These are phyloP conservation scores for Diaporthe eres DNA, from an alignment of 2,329 filamentous ascomycete genomes.

Conservation along the genomic window DNA sequence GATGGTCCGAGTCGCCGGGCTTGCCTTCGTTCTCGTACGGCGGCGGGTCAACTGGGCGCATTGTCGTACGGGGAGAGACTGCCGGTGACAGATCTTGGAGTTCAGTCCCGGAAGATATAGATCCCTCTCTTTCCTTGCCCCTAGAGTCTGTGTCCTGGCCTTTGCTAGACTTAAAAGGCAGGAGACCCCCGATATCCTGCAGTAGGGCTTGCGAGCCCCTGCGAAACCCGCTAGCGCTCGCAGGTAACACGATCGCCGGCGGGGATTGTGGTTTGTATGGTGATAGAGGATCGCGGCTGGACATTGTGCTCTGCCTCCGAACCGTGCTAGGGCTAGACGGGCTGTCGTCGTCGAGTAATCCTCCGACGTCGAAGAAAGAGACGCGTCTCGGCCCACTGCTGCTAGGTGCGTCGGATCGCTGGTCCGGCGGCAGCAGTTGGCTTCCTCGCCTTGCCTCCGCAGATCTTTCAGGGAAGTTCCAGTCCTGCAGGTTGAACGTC, in stretches of 20 bases:
- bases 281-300: slow-evolving; percentile 56
- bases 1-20: slow-evolving; percentile 23
- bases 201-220: slow-evolving; percentile 71
- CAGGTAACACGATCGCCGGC: slow-evolving; percentile 61
- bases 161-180: slow-evolving; percentile 54
- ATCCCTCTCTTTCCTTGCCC: slow-evolving; percentile 20
- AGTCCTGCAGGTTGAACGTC: slow-evolving; percentile 54
- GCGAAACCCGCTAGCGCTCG: slow-evolving; percentile 60
- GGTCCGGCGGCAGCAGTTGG: slow-evolving; percentile 49
- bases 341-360: slow-evolving; percentile 70
- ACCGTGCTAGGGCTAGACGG: slow-evolving; percentile 42
- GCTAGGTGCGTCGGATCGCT: slow-evolving; percentile 52
- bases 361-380: slow-evolving; percentile 89
- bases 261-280: slow-evolving; percentile 51
- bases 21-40: slow-evolving; percentile 35
- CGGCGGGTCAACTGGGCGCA: slow-evolving; percentile 32
- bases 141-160: neutral
- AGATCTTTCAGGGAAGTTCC: slow-evolving; percentile 62
- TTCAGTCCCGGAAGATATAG: slow-evolving; percentile 54
- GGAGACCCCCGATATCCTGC: slow-evolving; percentile 69
- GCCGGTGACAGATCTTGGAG: slow-evolving; percentile 50
- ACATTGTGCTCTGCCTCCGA: slow-evolving; percentile 59
- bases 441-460: slow-evolving; percentile 44
- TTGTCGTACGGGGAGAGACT: slow-evolving; percentile 32
- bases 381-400: slow-evolving; percentile 69